Conservation (phyloP, 2,329 filamentous ascomycete genomes). For the Calonectria henricotiae region DNA sequence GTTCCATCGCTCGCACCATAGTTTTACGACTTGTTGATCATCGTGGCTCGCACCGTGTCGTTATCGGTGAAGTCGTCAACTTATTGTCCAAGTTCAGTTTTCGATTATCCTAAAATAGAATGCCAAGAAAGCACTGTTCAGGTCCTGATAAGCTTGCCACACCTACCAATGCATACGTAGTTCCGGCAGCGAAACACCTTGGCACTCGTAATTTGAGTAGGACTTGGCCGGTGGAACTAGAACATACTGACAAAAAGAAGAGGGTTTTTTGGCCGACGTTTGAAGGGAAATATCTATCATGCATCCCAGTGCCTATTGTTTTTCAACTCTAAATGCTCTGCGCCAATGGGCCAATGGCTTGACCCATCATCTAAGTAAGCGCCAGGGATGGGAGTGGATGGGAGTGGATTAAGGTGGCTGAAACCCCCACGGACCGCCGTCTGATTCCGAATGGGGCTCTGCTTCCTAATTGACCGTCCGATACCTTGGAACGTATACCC, state of each 20-base stretch:
- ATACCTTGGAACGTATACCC: no score
- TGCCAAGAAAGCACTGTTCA: not conserved
- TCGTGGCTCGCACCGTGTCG: no score
- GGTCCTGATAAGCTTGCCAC: not conserved
- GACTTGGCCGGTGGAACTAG: not conserved
- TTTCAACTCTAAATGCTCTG: not conserved
- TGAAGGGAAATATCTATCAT: slow-evolving; percentile 2
- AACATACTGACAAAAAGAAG: not conserved
- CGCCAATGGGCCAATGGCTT: no score
- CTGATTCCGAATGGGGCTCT: slow-evolving; percentile 4
- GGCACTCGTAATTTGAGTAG: no score
- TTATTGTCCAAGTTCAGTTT: not conserved
- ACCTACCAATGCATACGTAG: no score
- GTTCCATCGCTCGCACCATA: no score
- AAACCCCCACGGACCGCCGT: slow-evolving; percentile 18
- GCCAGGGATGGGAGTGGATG: no score
- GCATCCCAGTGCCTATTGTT: not conserved
- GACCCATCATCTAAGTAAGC: no score
- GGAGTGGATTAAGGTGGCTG: not conserved
- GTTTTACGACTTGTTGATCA: no score
- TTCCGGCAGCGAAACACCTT: no score
- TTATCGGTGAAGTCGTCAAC: not conserved
- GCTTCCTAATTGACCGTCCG: no score
- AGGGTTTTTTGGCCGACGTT: not conserved
- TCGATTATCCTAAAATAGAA: slow-evolving; percentile 6